Conservation (phyloP, 306 rosid species). For the Cyclanthera cordifolia region DNA sequence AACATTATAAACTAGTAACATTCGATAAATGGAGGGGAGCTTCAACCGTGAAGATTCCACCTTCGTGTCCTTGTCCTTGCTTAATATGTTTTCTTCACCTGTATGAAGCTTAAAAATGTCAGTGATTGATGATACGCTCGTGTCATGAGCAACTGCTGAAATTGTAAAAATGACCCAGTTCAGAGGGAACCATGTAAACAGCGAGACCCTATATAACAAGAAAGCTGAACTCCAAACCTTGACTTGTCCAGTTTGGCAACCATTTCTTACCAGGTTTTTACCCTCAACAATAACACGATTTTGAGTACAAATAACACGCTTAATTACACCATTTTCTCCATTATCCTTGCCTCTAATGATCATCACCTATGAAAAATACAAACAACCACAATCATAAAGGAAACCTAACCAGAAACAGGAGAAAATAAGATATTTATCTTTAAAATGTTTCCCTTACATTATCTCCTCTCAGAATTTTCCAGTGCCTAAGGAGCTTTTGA, state of each 20-base stretch:
- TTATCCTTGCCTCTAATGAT: constrained; percentile 83
- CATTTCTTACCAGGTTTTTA: constrained; percentile 61
- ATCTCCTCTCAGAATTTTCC: constrained; percentile 87
- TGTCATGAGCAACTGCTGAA: neutral
- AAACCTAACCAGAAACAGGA: neutral
- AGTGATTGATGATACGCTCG: neutral
- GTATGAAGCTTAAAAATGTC: neutral
- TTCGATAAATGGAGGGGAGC: constrained; percentile 88
- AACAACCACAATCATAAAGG: neutral
- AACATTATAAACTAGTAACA: constrained; percentile 14
- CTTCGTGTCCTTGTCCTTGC: constrained; percentile 97
- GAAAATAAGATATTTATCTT: neutral
- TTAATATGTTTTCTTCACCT: constrained; percentile 93
- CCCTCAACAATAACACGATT: constrained; percentile 91
- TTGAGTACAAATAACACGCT: constrained; percentile 84
- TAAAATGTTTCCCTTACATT: constrained; percentile 31
- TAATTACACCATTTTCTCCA: constrained; percentile 62
- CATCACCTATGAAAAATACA: constrained; percentile 47
- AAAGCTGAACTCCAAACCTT: neutral
- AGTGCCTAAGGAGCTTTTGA: constrained; percentile 77
- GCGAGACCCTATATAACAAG: neutral
- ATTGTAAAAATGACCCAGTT: neutral
- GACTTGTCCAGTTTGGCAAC: neutral
- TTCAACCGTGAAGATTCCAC: constrained; percentile 87
- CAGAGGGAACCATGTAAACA: neutral